Evolutionary conservation across 2,329 filamentous ascomycete genomes (phyloP), one percentile per base, ranked within the genome.

Genomic region (Fusarium armeniacum): DNA sequence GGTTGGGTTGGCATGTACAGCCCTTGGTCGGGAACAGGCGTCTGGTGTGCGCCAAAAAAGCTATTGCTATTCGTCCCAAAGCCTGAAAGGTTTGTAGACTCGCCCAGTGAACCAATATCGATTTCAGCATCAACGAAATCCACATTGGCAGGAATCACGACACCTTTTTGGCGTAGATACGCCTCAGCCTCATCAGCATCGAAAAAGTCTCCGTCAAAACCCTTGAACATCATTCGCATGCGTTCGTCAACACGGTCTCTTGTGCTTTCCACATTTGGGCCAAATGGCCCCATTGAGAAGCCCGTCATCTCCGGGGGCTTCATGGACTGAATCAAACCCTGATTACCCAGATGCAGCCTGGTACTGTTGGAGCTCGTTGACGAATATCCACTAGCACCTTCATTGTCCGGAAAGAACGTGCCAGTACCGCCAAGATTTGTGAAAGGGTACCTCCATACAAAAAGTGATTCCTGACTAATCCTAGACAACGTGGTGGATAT

Each of bases 151-250:
- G 90, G 86, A 53, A 94, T 88, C 46, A 82, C 76, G 32, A 93
- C 86, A 7, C 89, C 89, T 32, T 86, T 85, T 51, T 86, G 83
- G 41, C 85, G 85, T 4, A 97, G 81, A 75, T 94, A 96, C 15
- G 87, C 84, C 77, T 96, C 91, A 0, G 94, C 89, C 76, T 96
- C 93, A 62, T 92, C 86, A 0, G 89, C 81, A 74, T 96, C 92
- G 71, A 91, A 92, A 83, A 93, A 96, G 52, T 92, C 87, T 6
- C 92, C 92, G 62, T 91, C 86, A 65, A 90, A 91, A 0, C 88
- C 91, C 1, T 86, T 84, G 10, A 90, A 77, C 40, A 83, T 84
- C 67, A 87, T 84, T 22, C 81, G 81, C 69, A 91, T 82, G 18
- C 83, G 81, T 15, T 78, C 74, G 38, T 83, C 81, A 10, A 89